Base-by-base conservation (phyloP, 768 basidiomycete genomes). In the Imleria badia region DNA sequence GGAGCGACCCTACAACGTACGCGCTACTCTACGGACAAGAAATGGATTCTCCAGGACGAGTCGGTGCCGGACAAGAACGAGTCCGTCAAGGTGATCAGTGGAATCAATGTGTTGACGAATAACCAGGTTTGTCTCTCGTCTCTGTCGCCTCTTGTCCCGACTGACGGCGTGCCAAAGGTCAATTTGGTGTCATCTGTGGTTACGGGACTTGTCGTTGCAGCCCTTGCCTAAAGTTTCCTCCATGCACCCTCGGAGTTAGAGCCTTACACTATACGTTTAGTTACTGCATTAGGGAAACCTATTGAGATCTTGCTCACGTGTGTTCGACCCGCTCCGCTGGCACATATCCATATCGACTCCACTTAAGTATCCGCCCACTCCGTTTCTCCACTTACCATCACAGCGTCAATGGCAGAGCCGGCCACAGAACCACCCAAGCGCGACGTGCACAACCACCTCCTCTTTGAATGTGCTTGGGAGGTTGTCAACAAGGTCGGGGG, bases 401-500 rank as follows among this genome's bases (percentile, higher is more conserved):
- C 8, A 55, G 47, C 48, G 36, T 11, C n/a, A 55, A 69, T 67
- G 66, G 57, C 60, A 47, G 66, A 69, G 19, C 60, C 46, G 7
- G 20, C 36, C 10, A 13, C 40, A 44, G 66, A 71, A 20, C 34
- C 62, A 2, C 54, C 64, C 29, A 78, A 77, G 56, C 87, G 91
- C 75, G 89, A 91, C 72, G 83, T 91, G 46, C 84, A 83, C 66
- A 82, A 86, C 61, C 83, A 91, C 44, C 66, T 92, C 33, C 87
- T 97, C 67, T 97, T 97, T 67, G 94, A 97, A 69, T 92, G 89
- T 71, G 94, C 94, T 33, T 98, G 95, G 95, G 95, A 97, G 76
- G 95, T 97, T 64, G 94, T 89, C 33, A 97, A 98, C 83, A 98
- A 97, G 75, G 95, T 98, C 72, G 96, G 95, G 63, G 96, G 96